These are phyloP conservation scores for Vitis hybrid DNA, from an alignment of 177 flowering plant genomes.

Conservation along the genomic window DNA sequence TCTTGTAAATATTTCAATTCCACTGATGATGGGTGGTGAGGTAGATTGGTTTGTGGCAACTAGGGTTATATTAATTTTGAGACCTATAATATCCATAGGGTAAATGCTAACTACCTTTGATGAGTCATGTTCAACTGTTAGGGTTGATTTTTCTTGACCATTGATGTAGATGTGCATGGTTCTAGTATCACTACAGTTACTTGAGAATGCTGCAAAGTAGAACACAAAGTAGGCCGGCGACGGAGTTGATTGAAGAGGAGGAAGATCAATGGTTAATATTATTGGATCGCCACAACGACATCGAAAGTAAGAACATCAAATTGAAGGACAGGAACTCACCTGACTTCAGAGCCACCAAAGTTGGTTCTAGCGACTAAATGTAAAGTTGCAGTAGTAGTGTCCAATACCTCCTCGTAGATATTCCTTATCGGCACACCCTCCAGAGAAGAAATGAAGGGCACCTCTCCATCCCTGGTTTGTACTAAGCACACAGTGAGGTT, in stretches of 20 bases:
- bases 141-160: not conserved
- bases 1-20: not conserved
- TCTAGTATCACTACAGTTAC: not conserved
- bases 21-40: constrained; percentile 1
- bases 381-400: no score
- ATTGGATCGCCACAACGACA: no score
- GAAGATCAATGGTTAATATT: no score
- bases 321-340: no score
- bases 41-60: not conserved
- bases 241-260: not conserved
- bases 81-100: not conserved
- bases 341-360: no score
- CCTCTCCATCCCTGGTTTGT: not conserved
- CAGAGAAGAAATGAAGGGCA: constrained; percentile 8
- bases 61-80: no score
- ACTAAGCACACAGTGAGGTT: constrained; percentile 6
- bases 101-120: no score
- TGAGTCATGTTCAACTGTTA: no score
- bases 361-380: no score
- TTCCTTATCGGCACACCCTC: not conserved
- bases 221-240: constrained; percentile 6
- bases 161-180: not conserved
- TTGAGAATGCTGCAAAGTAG: not conserved
- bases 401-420: no score
- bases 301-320: no score